These are phyloP conservation scores for Cardamine chenopodiifolia DNA, from an alignment of 345 rosid species.

Conservation along the genomic window DNA sequence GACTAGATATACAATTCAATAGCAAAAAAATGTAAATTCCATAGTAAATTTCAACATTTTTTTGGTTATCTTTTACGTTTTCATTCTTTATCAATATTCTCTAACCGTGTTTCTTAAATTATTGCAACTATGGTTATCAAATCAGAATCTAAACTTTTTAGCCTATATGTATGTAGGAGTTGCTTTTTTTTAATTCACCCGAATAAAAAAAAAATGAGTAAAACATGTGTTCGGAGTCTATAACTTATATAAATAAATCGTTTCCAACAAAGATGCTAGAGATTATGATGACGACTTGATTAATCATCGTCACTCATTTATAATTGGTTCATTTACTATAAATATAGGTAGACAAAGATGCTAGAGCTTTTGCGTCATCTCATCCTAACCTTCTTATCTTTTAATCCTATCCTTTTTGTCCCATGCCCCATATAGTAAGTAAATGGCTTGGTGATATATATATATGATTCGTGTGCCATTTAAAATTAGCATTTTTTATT, in stretches of 20 bases:
- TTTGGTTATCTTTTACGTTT: not conserved
- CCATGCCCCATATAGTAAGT: conserved; percentile 29
- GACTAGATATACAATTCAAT: too few relatives aligned
- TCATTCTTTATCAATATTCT: not conserved
- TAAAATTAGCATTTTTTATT: not conserved
- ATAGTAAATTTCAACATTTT: not conserved
- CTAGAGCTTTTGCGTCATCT: conserved; percentile 30
- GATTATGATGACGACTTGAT: conserved; percentile 32
- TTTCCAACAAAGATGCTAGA: not conserved
- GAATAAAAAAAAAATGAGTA: not conserved
- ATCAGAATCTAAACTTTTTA: not conserved
- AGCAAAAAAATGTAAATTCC: not conserved
- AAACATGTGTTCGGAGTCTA: not conserved
- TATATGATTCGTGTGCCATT: conserved; percentile 5
- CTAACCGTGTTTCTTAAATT: too few relatives aligned
- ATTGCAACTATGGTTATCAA: not conserved
- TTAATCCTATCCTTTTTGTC: conserved; percentile 10
- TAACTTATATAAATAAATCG: not conserved
- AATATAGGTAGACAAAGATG: not conserved
- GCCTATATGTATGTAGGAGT: not conserved
- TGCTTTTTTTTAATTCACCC: not conserved
- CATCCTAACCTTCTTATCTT: conserved; percentile 4
- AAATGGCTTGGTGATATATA: conserved; percentile 4
- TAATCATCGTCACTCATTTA: conserved; percentile 22
- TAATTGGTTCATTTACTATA: not conserved